Percentiles rank a stretch among this genome's conserved stretches.
phyloP scores from a whole-genome alignment of 1,284 basidiomycete genomes.

The Cryptococcus hybrid region DNA sequence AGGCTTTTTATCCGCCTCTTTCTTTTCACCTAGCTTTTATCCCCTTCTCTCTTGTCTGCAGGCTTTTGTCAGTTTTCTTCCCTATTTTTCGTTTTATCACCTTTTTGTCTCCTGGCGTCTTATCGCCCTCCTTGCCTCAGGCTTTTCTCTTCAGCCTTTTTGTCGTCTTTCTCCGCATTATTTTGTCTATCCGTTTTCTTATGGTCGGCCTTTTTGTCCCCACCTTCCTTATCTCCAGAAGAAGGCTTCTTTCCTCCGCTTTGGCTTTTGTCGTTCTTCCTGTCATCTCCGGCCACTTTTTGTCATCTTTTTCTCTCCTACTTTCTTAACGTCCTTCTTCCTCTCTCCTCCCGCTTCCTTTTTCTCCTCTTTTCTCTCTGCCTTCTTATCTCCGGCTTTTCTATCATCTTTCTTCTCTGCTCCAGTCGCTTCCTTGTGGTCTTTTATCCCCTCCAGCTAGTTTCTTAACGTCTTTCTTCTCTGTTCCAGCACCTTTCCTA shows the following conservation, averaged over 20 bases:
- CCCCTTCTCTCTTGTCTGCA: not conserved
- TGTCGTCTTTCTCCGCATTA: slow-evolving; percentile 2
- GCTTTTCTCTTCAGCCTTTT: not conserved
- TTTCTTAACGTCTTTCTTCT: not conserved
- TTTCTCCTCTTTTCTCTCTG: not conserved
- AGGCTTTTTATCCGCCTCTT: not conserved
- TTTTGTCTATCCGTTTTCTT: not conserved
- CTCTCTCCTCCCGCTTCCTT: not conserved
- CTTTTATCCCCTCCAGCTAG: not conserved
- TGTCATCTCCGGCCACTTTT: not conserved
- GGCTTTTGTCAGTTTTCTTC: slow-evolving; percentile 1
- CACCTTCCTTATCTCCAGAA: not conserved
- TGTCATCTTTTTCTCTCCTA: not conserved
- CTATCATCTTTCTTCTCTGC: not conserved
- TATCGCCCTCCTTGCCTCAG: not conserved
- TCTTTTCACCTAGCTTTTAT: not conserved
- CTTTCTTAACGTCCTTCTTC: not conserved
- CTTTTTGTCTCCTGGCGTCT: slow-evolving; percentile 1
- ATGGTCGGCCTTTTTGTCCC: not conserved
- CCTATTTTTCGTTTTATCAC: not conserved
- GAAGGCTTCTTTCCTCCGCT: not conserved
- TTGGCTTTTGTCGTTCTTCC: not conserved
- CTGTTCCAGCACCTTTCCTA: not conserved
- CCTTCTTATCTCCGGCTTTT: not conserved
- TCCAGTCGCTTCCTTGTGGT: not conserved